Base-by-base conservation (phyloP, 495 filamentous ascomycete species). In the Daldinia concentrica region DNA sequence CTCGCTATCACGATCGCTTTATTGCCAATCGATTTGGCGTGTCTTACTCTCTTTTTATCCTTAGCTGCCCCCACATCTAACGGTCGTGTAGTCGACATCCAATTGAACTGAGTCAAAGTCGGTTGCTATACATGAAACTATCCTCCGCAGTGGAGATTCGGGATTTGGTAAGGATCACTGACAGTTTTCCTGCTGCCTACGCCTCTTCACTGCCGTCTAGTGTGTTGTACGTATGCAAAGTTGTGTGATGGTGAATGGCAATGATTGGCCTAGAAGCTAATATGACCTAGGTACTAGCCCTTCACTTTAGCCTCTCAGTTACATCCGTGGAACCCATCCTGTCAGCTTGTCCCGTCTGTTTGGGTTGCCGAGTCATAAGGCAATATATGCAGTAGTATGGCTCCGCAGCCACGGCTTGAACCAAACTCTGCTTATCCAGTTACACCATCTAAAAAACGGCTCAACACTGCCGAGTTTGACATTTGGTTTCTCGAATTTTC, bases 401-500 rank as follows among this genome's bases (percentile, higher is more conserved):
- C 67, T 52, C 67, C 60, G 26, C 62, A 55, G 11, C 36, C 67
- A 11, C 58, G 50, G 24, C 29, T 64, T 39, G 55, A 58, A n/a
- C 41, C 45, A 30, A 15, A n/a, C 32, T 17, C 43, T 67, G 22
- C 22, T 17, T 27, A n/a, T 7, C 50, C 51, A 6, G 32, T 45
- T 12, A 77, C 67, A 12, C 70, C 75, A 12, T 55, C 68, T 4
- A 66, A 66, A 24, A 43, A 17, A 19, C 43, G 45, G 36, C 58
- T 24, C 12, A 50, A 50, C 17, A 36, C 39, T 36, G 26, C 22
- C 24, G 62, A 68, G 0, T 77, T 77, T 52, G 71, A 76, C 26
- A 60, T 77, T 12, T 77, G 76, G 76, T 77, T 76, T 59, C 64
- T 77, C 56, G 73, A 77, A 30, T 76, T 77, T 48, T 77, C 73